Base-by-base conservation (phyloP, 179 eudicot genomes). In the Actinidia arguta region DNA sequence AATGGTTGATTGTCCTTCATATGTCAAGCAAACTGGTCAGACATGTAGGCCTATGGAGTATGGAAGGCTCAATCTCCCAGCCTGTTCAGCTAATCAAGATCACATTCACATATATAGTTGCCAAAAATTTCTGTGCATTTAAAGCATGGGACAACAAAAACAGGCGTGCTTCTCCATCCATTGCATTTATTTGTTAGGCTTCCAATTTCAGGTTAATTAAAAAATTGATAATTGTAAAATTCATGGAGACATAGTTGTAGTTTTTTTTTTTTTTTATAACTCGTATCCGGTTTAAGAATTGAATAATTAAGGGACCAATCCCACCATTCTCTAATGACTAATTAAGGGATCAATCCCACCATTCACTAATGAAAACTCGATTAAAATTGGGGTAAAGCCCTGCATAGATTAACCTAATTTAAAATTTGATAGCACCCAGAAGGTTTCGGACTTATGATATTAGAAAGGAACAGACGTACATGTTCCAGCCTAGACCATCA, bases 331-430 rank as follows among this genome's bases (percentile, higher is more conserved):
- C 94, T 91, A 56, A 93, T 92, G 84, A 89, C 97, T 64, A 91
- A 87, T 85, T 93, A 94, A 87, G 98, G 97, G 79, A 97, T 93
- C 61, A 97, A 95, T 88, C n/a, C n/a, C n/a, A n/a, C n/a, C n/a
- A n/a, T n/a, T n/a, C n/a, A n/a, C n/a, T n/a, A n/a, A n/a, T n/a
- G n/a, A n/a, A n/a, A n/a, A n/a, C n/a, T n/a, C n/a, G n/a, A n/a
- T n/a, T n/a, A n/a, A n/a, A n/a, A n/a, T n/a, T n/a, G n/a, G n/a
- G n/a, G n/a, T n/a, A n/a, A n/a, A n/a, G n/a, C n/a, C n/a, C n/a
- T n/a, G n/a, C n/a, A n/a, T n/a, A n/a, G n/a, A n/a, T n/a, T n/a
- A n/a, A n/a, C n/a, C n/a, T n/a, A n/a, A n/a, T n/a, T n/a, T n/a
- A n/a, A n/a, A n/a, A n/a, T n/a, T n/a, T n/a, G n/a, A n/a, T n/a